These are phyloP conservation scores for Chenopodium berlandieri DNA, from an alignment of 148 eudicot genomes.

Conservation along the genomic window DNA sequence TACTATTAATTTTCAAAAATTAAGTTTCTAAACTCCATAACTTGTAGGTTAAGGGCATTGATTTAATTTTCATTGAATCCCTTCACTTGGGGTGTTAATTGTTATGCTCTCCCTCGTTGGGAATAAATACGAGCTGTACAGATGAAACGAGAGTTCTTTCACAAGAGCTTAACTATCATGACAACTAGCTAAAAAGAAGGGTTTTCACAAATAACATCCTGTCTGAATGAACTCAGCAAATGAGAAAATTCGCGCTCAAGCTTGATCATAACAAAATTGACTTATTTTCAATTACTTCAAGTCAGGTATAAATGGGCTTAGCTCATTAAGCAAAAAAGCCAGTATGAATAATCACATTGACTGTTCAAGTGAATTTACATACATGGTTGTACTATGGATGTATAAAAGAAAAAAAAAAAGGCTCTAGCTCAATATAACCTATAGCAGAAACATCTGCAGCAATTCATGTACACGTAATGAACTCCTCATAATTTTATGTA, in stretches of 20 bases:
- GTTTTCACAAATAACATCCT: no score
- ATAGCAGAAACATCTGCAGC: background rate
- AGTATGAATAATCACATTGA: background rate
- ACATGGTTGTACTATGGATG: constrained; percentile 8
- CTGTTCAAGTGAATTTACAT: constrained; percentile 11
- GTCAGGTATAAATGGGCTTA: background rate
- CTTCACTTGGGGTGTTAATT: no score
- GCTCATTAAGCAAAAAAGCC: constrained; percentile 7
- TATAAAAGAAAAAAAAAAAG: background rate
- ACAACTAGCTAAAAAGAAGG: no score
- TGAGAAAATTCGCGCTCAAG: background rate
- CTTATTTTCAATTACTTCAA: background rate
- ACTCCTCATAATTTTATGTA: constrained; percentile 9
- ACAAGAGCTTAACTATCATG: no score
- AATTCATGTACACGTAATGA: constrained; percentile 9
- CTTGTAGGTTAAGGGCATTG: no score
- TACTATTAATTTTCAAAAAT: no score
- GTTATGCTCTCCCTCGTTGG: no score
- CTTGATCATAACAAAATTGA: background rate
- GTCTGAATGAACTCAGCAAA: background rate
- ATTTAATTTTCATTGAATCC: no score
- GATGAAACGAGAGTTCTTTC: no score
- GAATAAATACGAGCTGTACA: no score
- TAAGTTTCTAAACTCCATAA: no score
- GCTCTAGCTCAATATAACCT: constrained; percentile 3